These are phyloP conservation scores for Paracoccidioides lutzii DNA, from an alignment of 2,329 filamentous ascomycete species.

Conservation along the genomic window DNA sequence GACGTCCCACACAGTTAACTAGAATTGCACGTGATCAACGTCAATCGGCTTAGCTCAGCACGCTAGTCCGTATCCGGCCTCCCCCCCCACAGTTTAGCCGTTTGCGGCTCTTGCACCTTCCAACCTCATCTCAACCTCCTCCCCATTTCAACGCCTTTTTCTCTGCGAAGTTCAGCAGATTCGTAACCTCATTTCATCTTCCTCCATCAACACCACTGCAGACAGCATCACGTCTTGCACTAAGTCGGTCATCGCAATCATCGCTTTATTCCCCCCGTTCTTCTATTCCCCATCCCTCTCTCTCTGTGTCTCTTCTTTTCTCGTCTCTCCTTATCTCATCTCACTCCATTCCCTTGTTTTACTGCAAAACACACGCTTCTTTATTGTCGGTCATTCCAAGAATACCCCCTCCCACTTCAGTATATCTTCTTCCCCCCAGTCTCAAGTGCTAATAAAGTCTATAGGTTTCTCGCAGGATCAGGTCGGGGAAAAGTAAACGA, in stretches of 20 bases:
- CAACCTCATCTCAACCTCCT: background rate
- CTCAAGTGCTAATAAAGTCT: conserved; percentile 1
- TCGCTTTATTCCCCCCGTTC: background rate
- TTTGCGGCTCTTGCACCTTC: background rate
- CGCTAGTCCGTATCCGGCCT: background rate
- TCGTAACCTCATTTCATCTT: background rate
- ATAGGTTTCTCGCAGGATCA: background rate
- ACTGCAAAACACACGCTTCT: background rate
- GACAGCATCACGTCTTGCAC: background rate
- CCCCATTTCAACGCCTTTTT: background rate
- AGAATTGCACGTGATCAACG: background rate
- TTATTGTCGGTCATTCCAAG: background rate
- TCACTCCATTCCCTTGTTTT: conserved; percentile 4
- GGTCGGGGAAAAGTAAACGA: background rate
- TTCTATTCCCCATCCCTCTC: background rate
- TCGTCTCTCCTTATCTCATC: background rate
- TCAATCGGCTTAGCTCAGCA: background rate
- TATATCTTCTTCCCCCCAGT: background rate
- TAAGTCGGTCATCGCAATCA: background rate
- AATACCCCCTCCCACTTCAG: background rate
- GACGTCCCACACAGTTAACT: too few species aligned
- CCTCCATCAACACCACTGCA: background rate
- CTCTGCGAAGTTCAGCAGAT: background rate
- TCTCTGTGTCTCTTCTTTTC: background rate
- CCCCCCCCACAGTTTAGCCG: background rate